Evolutionary conservation across 257 asterid genomes (phyloP), one percentile per base, ranked within the genome.

Genomic region (Solanum commersonii): DNA sequence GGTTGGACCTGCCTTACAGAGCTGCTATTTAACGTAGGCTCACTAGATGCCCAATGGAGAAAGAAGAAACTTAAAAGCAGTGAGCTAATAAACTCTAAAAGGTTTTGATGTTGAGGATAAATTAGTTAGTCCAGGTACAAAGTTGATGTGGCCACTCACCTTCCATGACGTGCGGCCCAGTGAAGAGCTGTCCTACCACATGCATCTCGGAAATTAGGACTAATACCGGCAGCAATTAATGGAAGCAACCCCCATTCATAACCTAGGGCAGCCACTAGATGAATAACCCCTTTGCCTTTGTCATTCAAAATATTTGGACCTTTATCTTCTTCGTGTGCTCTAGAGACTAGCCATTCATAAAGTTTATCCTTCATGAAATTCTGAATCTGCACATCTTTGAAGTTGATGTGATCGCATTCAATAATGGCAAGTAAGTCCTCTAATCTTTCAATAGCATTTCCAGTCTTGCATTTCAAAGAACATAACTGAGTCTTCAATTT

Each of bases 161-260:
- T 90, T 38, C 90, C 90, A 88, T 70, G 67, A 73, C 29, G 72
- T 33, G 92, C 67, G 10, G 92, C 92, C 90, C 92, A 90, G 88
- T 88, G 89, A 87, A 90, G 92, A 65, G 92, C 74, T 37, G 90
- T 88, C 89, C 90, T 86, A n/a, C 92, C 92, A 63, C 20, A 84
- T 89, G 74, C 81, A 88, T 90, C 92, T 83, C 92, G 84, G 72
- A 90, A 90, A 88, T 90, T 87, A 60, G 88, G 86, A 83, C 84
- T 83, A 27, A 84, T 73, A 82, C 89, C 90, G 7, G 89, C 84
- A 33, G 89, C 87, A 42, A 81, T 86, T 82, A 90, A 73, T 1
- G 90, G 91, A 86, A 38, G 74, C 72, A 88, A 79, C 4, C 89
- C 90, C 88, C 90, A 88, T 29, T 33, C 83, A 35, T 88, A 90